Evolutionary conservation across 2,329 filamentous ascomycete species (phyloP).

Genomic region (Aspergillus ochraceoroseus): DNA sequence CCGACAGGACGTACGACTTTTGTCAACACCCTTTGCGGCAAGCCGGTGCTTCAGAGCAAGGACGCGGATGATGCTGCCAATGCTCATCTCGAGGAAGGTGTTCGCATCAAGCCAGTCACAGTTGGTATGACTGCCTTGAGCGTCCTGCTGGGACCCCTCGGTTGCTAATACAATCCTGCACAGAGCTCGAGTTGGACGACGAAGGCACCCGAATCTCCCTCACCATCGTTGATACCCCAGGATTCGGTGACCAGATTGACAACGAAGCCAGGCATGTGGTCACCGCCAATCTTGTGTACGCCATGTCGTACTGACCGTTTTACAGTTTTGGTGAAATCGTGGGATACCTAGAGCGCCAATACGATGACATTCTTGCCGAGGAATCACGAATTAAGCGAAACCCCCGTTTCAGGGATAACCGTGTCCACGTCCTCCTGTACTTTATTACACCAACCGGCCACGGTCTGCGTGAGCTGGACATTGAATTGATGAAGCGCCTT

Average conservation of each 20-base stretch:
- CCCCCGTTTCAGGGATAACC: constrained; percentile 97
- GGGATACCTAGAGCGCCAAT: constrained; percentile 97
- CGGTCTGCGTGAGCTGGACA: constrained; percentile 96
- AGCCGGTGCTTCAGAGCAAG: constrained; percentile 84
- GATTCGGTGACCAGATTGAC: constrained; percentile 98
- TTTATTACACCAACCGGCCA: constrained; percentile 98
- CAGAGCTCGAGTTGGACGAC: constrained; percentile 84
- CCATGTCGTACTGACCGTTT: constrained; percentile 24
- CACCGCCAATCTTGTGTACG: constrained; percentile 4
- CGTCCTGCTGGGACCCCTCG: too few relatives aligned
- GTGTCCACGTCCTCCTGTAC: constrained; percentile 96
- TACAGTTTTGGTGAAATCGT: constrained; percentile 92
- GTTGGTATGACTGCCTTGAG: constrained; percentile 91
- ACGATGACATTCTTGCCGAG: constrained; percentile 97
- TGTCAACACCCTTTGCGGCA: constrained; percentile 97
- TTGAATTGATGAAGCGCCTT: constrained; percentile 98
- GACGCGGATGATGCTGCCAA: constrained; percentile 84
- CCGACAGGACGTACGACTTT: constrained; percentile 86
- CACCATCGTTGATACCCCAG: constrained; percentile 97
- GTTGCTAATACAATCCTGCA: too few relatives aligned
- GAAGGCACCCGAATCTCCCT: constrained; percentile 97
- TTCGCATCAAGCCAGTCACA: constrained; percentile 97
- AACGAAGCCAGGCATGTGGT: constrained; percentile 83
- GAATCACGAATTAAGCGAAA: constrained; percentile 99
- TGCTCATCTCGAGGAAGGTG: constrained; percentile 90